Base-by-base conservation (phyloP, 2,329 filamentous ascomycete species). In the Pseudogymnoascus sp. region DNA sequence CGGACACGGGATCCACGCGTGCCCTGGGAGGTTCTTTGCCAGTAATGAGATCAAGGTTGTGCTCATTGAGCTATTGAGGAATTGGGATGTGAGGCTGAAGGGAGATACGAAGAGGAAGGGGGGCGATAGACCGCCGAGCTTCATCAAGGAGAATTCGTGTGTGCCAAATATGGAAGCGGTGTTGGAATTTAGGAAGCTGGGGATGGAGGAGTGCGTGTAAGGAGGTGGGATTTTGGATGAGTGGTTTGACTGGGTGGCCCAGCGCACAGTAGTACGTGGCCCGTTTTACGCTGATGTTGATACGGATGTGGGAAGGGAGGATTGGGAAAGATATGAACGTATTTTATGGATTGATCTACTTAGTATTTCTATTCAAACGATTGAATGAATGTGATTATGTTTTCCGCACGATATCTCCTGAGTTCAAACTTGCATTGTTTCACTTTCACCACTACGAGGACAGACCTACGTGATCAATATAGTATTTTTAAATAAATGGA, bases 41-140 rank as follows among this genome's bases (percentile, higher is more conserved):
- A 72, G 71, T 33, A 74, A 74, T 60, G 73, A 77, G 68, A 72
- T 78, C 29, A 77, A 78, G 71, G 67, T 76, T 19, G 38, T 71
- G n/a, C 61, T 76, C 21, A 67, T 70, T 63, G 69, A 72, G 56
- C 29, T 76, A 2, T 47, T 76, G 37, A 64, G 70, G 62, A 72
- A 71, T 63, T 76, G 74, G 65, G 74, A 76, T 59, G 60, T 70
- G 37, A 68, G 66, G 37, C 61, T 69, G 35, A 62, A 96, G 81
- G 68, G 91, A 95, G 71, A 97, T 86, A 76, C 97, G 91, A 50
- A 97, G 79, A 3, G 91, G 91, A 61, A 89, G 79, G 11, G 88
- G 84, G 13, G 86, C 83, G 65, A 91, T 87, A 67, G 87, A 93
- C 61, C 82, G 82, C 7, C 96, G 78, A 67, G 93, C 64, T 19